Evolutionary conservation across 225 moss, liverwort and hornwort genomes (phyloP), one percentile per base, ranked within the genome.

Genomic region (Thuidium tamariscinum): DNA sequence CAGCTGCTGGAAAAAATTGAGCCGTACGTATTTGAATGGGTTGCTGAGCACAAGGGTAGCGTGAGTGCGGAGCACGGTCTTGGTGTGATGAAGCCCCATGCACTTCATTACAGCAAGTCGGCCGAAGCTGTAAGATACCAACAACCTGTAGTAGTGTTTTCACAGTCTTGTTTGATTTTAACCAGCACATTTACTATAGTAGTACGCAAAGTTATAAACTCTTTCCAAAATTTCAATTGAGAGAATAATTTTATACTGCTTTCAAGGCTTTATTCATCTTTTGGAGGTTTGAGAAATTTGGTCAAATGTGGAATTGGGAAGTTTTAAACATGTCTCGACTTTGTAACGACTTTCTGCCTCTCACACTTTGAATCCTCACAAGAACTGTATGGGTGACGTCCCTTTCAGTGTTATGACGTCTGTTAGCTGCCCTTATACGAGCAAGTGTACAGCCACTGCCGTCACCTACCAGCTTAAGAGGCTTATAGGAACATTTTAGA

Each of bases 61-160:
- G 92, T 98, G 86, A 98, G 98, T 93, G 98, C 98, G 71, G 98
- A 98, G 89, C 98, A 98, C 86, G 98, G 98, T 55, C 80, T 98
- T 42, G 98, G 97, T 63, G 86, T 95, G 70, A 97, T 96, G 98
- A 98, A 98, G 88, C 85, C 96, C 22, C 86, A 94, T 82, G 97
- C 94, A 56, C 93, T 98, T 89, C 93, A 94, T 86, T 98, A 96
- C 92, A 98, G 94, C 96, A 96, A 98, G 89, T 90, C 94, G 74
- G 71, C 89, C 42, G 93, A 92, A 93, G 97, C 94, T 79, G 97
- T 97, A 92, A 94, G 93, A 65, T 74, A 34, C 57, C 77, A 74
- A 54, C 77, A 89, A 92, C 76, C 80, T 81, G 29, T 39, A 80
- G 37, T 21, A 56, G 77, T 73, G 65, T 63, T 75, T 74, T 81